Evolutionary conservation across 2,329 filamentous ascomycete genomes (phyloP), one percentile per base, ranked within the genome.

Genomic region (Phoma herbarum): DNA sequence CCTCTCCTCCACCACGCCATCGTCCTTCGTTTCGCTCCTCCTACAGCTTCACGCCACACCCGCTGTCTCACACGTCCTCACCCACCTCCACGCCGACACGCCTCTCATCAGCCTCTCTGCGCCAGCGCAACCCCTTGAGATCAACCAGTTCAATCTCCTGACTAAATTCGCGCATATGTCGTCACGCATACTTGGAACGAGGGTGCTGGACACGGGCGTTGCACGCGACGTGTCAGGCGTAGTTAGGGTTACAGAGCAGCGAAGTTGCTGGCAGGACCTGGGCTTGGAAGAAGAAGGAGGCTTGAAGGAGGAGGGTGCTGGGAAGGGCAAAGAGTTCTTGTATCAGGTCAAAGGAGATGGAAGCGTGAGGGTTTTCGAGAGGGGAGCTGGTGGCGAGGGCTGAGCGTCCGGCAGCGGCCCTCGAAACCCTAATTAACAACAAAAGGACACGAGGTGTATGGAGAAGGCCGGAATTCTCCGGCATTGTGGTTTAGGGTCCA

Each of bases 171-270:
- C 90, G n/a, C 92, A 97, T 74, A 84, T 87, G 67, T 91, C 93
- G 9, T 79, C 85, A n/a, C 81, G 85, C 62, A 84, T 94, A 3
- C 78, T 96, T 68, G 86, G 90, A 61, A 79, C 95, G 57, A 83
- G 93, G 51, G 84, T 89, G 70, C 77, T 98, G 60, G 93, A 96
- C 71, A 96, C 93, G 0, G 94, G 94, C 0, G 88, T 88, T n/a
- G 93, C 94, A 62, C 89, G 85, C 73, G 94, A 97, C 77, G 91
- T 98, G 29, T 96, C 91, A 78, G 94, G 94, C 2, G 92, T 97
- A 42, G 71, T 97, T 62, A 85, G 93, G 65, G 83, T 95, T 48
- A 93, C 90, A 18, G 83, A 77, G 16, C 73, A 73, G 28, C 71
- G 59, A 7, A 52, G 66, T 4, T 68, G 54, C 53, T 68, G 71